Evolutionary conservation across 495 filamentous ascomycete genomes (phyloP).

Genomic region (Chaetomidium leptoderma): DNA sequence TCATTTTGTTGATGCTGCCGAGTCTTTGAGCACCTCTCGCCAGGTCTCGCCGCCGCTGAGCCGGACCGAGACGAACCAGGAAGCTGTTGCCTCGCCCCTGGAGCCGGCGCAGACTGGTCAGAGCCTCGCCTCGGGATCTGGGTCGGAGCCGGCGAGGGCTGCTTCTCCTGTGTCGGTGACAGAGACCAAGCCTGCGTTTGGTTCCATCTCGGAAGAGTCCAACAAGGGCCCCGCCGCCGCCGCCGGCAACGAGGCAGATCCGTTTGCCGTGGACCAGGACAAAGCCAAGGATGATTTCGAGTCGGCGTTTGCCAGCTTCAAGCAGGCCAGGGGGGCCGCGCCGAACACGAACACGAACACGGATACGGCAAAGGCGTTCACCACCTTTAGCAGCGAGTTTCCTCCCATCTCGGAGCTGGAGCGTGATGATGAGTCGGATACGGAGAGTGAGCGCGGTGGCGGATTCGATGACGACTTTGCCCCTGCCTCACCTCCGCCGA

Average conservation of each 20-base stretch:
- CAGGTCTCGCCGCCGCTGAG: constrained; percentile 77
- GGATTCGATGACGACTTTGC: constrained; percentile 94
- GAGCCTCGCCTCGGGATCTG: constrained; percentile 33
- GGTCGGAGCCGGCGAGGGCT: constrained; percentile 29
- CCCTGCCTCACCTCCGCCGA: constrained; percentile 58
- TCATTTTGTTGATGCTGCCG: constrained; percentile 59
- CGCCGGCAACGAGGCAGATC: constrained; percentile 37
- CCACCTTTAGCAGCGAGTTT: constrained; percentile 64
- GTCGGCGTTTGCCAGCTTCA: constrained; percentile 64
- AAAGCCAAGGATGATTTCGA: constrained; percentile 73
- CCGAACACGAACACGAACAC: constrained; percentile 3
- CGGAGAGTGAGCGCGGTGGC: constrained; percentile 65
- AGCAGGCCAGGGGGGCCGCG: constrained; percentile 29
- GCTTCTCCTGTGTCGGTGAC: constrained; percentile 18
- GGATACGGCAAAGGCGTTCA: constrained; percentile 43
- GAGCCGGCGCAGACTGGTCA: constrained; percentile 34
- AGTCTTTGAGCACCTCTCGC: constrained; percentile 71
- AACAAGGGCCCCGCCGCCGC: constrained; percentile 16
- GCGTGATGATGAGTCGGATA: constrained; percentile 69
- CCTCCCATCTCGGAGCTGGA: constrained; percentile 87
- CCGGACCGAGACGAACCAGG: constrained; percentile 60
- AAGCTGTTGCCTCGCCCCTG: constrained; percentile 38
- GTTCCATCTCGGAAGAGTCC: constrained; percentile 17
- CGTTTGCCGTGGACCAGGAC: constrained; percentile 54
- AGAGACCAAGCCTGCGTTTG: constrained; percentile 22